Base-by-base conservation (phyloP, 306 rosid genomes). In the Pterocarpus macrocarpus region DNA sequence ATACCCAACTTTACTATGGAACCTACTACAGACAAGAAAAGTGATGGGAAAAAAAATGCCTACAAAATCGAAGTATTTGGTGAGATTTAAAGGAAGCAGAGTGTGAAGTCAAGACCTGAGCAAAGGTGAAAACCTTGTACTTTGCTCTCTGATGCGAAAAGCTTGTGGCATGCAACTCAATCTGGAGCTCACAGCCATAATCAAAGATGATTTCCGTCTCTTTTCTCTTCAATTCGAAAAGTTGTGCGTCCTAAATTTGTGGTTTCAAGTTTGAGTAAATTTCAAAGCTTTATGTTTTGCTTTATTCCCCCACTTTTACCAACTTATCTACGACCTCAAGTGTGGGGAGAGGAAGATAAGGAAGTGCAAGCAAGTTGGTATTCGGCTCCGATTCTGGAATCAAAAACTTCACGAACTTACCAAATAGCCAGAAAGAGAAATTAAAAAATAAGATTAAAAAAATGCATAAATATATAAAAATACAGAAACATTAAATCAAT, bases 141-240 rank as follows among this genome's bases (percentile, higher is more conserved):
- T 66, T 43, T 5, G 38, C 39, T 73, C 38, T 33, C 1, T 56
- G 77, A 62, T n/a, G 52, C 28, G 86, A 45, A 78, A 79, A 58
- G 59, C 8, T 5, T 30, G 80, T 1, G 63, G 62, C 35, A 39
- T 47, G 39, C 4, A 71, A 3, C 83, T n/a, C 43, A 58, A 82
- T 11, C 10, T 47, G 64, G 15, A 73, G 62, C 67, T 79, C 67
- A 79, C 8, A 32, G 76, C 55, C 84, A 73, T 83, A 8, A 43
- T 44, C 5, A 64, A 44, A 55, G 7, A 15, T 16, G n/a, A 3
- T 16, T 81, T 10, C 2, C 34, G 7, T 28, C 13, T 52, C 22
- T 47, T 41, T 43, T 17, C 16, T 30, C 41, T 44, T 32, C 62
- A 49, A 66, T 30, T 67, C 34, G 30, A 50, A 15, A 32, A 10